A percentile compares a stretch with the other conserved stretches of the same genome.
These are phyloP conservation scores for Eucalyptus leucophloia DNA, from an alignment of 345 rosid genomes.

Conservation along the genomic window DNA sequence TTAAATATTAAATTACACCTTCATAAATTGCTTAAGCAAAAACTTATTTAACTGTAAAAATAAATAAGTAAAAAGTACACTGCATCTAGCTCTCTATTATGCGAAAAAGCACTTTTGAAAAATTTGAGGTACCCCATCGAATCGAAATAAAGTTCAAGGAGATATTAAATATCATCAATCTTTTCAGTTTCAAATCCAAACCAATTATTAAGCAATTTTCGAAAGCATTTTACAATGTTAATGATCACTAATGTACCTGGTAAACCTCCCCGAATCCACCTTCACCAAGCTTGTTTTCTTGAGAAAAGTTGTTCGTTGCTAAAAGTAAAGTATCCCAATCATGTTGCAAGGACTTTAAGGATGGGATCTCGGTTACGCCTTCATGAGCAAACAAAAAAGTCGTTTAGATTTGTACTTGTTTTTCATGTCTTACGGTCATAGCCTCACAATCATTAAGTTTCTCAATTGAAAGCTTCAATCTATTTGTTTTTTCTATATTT, in stretches of 20 bases:
- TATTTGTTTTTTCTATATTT: too few species aligned
- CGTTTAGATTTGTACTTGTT: not conserved
- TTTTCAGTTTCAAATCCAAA: not conserved
- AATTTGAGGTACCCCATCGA: not conserved
- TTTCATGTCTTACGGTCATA: not conserved
- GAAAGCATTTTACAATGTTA: not conserved
- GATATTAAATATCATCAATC: not conserved
- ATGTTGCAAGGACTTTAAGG: not conserved
- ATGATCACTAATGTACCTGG: not conserved
- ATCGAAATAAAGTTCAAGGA: not conserved
- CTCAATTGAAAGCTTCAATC: not conserved
- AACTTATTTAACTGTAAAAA: not conserved
- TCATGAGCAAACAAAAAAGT: not conserved
- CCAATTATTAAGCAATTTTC: not conserved
- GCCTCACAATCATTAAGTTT: not conserved
- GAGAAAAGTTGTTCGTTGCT: not conserved
- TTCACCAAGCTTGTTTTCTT: not conserved
- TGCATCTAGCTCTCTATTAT: not conserved
- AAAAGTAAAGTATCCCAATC: conserved; percentile 17
- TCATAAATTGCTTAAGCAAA: not conserved
- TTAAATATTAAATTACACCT: not conserved
- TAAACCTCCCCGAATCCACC: not conserved
- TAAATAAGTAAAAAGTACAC: not conserved
- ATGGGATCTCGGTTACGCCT: not conserved
- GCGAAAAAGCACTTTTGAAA: not conserved